Evolutionary conservation across 768 basidiomycete genomes (phyloP).

Genomic region (Pulveroboletus frians): DNA sequence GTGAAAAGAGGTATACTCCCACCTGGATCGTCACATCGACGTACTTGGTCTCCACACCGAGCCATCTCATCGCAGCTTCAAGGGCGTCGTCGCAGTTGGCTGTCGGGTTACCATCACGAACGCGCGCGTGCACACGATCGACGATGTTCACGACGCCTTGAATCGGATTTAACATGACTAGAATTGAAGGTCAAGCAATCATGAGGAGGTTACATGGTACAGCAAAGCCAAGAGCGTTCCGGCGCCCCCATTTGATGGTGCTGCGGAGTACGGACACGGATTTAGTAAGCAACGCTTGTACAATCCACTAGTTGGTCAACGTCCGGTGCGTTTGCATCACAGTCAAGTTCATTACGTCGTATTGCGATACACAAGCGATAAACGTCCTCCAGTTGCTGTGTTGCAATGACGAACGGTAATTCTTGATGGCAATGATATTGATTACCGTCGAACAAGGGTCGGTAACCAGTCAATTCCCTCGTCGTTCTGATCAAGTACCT

Average conservation of each 20-base stretch:
- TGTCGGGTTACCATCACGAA: neutral
- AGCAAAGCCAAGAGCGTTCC: neutral
- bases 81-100: conserved; percentile 23
- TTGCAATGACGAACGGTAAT: too few species aligned
- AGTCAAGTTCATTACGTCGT: too few species aligned
- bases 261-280: too few species aligned
- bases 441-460: too few species aligned
- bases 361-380: too few species aligned
- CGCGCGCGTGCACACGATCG: conserved; percentile 5
- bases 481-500: too few species aligned
- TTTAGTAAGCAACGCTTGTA: too few species aligned
- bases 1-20: conserved; percentile 1
- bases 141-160: conserved; percentile 13
- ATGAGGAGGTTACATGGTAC: neutral
- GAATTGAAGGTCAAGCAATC: neutral
- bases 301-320: too few species aligned
- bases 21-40: conserved; percentile 58
- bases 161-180: conserved; percentile 10
- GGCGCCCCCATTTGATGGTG: neutral
- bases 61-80: conserved; percentile 30
- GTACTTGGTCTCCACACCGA: conserved; percentile 38
- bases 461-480: too few species aligned
- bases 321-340: too few species aligned
- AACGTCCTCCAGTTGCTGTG: too few species aligned
- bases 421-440: too few species aligned